Evolutionary conservation across 2,329 filamentous ascomycete species (phyloP).

Genomic region (Emergomyces orientalis): DNA sequence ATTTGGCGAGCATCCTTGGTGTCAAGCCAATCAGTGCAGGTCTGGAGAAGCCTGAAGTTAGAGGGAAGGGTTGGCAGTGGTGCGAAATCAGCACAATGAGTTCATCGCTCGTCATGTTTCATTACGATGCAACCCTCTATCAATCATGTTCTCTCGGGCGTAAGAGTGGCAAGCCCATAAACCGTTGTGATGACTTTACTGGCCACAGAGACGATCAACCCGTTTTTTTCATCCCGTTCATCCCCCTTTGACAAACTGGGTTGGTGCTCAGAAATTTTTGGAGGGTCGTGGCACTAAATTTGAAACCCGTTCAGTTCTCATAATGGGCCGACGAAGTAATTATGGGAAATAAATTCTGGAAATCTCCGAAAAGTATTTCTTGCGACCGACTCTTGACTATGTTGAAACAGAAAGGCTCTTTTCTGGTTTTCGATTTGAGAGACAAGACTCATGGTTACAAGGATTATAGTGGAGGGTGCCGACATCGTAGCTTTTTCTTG

Average conservation of each 20-base stretch:
- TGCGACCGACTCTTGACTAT: background rate
- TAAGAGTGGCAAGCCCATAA: background rate
- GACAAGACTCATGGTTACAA: background rate
- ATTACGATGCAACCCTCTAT: background rate
- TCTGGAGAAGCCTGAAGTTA: background rate
- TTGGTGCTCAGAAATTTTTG: background rate
- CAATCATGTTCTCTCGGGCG: background rate
- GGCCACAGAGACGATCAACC: background rate
- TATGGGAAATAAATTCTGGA: background rate
- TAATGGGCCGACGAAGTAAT: background rate
- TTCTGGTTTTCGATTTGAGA: too few relatives aligned
- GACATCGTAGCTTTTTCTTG: background rate
- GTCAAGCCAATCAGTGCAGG: background rate
- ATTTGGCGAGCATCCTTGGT: background rate
- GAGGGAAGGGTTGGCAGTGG: background rate
- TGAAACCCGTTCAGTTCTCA: too few relatives aligned
- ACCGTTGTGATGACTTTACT: background rate
- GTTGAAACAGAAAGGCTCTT: background rate
- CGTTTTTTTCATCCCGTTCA: background rate
- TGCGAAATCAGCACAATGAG: background rate
- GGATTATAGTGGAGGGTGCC: background rate
- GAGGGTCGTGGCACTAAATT: background rate
- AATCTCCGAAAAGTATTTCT: too few relatives aligned
- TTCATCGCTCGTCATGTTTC: background rate
- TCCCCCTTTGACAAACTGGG: background rate